phyloP scores from a whole-genome alignment of 257 asterid genomes.

The Solanum medicagineum region DNA sequence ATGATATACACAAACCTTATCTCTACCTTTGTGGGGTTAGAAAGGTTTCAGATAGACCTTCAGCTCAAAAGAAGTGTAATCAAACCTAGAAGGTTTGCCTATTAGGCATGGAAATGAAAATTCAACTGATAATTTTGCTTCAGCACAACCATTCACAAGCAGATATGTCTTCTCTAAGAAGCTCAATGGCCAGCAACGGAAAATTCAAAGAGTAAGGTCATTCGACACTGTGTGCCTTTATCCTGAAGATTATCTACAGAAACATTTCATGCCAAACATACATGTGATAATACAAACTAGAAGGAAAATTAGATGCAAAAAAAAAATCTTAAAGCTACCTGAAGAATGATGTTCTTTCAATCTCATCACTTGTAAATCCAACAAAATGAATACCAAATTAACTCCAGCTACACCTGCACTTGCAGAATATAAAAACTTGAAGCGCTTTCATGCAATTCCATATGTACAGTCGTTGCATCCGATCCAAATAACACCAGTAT shows the following conservation, averaged over 20 bases:
- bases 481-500: background rate
- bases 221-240: background rate
- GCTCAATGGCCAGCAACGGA: background rate
- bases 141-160: background rate
- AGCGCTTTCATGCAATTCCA: background rate
- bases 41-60: background rate
- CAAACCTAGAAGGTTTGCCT: background rate
- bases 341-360: background rate
- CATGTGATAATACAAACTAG: background rate
- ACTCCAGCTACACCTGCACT: background rate
- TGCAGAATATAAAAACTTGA: background rate
- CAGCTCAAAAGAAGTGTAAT: background rate
- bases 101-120: background rate
- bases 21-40: background rate
- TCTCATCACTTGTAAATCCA: background rate
- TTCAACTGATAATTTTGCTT: background rate
- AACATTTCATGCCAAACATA: background rate
- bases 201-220: background rate
- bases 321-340: background rate
- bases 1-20: too few species aligned
- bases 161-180: background rate
- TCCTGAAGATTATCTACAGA: background rate
- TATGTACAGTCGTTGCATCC: background rate
- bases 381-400: background rate
- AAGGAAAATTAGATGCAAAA: background rate